phyloP scores from a whole-genome alignment of 495 filamentous ascomycete genomes.

The Aspergillus biplanus region DNA sequence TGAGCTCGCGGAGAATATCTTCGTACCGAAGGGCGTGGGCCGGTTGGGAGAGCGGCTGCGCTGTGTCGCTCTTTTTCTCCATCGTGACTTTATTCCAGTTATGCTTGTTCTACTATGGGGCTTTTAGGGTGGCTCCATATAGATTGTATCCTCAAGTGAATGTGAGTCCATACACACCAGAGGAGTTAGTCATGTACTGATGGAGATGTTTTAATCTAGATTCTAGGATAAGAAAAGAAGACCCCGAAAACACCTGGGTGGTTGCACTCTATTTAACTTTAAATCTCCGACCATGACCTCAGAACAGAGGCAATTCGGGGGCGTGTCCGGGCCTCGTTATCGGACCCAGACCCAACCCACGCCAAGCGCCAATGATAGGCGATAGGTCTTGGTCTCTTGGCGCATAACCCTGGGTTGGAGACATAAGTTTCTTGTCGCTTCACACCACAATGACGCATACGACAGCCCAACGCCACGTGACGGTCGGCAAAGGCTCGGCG shows the following conservation, averaged over 20 bases:
- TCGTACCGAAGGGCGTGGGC: slow-evolving; percentile 65
- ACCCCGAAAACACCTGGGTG: slow-evolving; percentile 4
- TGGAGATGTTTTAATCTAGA: slow-evolving; percentile 15
- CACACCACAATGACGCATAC: slow-evolving; percentile 26
- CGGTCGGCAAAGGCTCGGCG: slow-evolving; percentile 29
- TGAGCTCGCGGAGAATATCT: slow-evolving; percentile 60
- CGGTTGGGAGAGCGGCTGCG: slow-evolving; percentile 53
- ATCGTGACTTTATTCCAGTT: slow-evolving; percentile 26
- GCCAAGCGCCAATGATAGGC: slow-evolving; percentile 21
- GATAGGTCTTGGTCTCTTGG: slow-evolving; percentile 11
- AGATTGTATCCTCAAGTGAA: slow-evolving; percentile 38
- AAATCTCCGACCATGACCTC: slow-evolving; percentile 17
- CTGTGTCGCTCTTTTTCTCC: slow-evolving; percentile 21
- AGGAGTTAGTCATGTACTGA: slow-evolving; percentile 7
- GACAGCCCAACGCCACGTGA: slow-evolving; percentile 22
- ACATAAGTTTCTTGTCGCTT: slow-evolving; percentile 16
- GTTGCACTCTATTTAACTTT: slow-evolving; percentile 23
- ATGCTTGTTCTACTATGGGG: slow-evolving; percentile 31
- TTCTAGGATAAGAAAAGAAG: slow-evolving; percentile 6
- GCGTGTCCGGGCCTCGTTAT: slow-evolving; percentile 8
- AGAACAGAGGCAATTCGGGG: slow-evolving; percentile 5
- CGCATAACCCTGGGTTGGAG: slow-evolving; percentile 12
- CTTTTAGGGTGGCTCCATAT: slow-evolving; percentile 42
- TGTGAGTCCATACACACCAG: slow-evolving; percentile 42
- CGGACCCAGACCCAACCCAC: slow-evolving; percentile 9